phyloP scores from a whole-genome alignment of 2,329 filamentous ascomycete genomes.

The Colletotrichum noveboracense region DNA sequence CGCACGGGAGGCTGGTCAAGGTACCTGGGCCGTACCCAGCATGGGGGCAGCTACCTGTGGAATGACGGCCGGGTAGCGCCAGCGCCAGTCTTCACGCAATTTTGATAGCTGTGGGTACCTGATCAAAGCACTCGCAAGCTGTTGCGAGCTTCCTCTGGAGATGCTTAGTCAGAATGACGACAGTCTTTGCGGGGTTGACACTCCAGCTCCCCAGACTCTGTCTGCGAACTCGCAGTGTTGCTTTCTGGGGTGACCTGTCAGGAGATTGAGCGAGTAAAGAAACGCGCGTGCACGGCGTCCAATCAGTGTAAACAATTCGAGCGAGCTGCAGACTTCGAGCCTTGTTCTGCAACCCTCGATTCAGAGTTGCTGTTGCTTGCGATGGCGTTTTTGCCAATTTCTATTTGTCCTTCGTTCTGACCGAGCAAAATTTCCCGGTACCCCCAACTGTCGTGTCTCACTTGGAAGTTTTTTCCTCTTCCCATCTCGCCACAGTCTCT shows the following conservation, averaged over 20 bases:
- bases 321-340: background rate
- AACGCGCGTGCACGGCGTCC: background rate
- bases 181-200: constrained; percentile 19
- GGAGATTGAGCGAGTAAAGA: constrained; percentile 4
- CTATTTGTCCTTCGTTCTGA: background rate
- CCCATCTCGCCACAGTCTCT: background rate
- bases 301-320: background rate
- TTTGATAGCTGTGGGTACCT: constrained; percentile 14
- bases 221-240: background rate
- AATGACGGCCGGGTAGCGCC: constrained; percentile 12
- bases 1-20: background rate
- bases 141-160: background rate
- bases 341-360: background rate
- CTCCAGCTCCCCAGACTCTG: background rate
- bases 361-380: background rate
- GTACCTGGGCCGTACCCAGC: constrained; percentile 5
- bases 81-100: constrained; percentile 8
- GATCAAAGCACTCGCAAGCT: background rate
- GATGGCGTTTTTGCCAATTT: background rate
- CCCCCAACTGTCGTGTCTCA: background rate
- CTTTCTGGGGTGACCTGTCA: background rate
- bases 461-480: background rate
- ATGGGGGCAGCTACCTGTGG: background rate
- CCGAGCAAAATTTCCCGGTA: background rate
- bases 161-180: constrained; percentile 22